Evolutionary conservation across 805 yeast genomes (phyloP), one percentile per base, ranked within the genome.

Genomic region (Sugiyamaella boreocaroliniensis): DNA sequence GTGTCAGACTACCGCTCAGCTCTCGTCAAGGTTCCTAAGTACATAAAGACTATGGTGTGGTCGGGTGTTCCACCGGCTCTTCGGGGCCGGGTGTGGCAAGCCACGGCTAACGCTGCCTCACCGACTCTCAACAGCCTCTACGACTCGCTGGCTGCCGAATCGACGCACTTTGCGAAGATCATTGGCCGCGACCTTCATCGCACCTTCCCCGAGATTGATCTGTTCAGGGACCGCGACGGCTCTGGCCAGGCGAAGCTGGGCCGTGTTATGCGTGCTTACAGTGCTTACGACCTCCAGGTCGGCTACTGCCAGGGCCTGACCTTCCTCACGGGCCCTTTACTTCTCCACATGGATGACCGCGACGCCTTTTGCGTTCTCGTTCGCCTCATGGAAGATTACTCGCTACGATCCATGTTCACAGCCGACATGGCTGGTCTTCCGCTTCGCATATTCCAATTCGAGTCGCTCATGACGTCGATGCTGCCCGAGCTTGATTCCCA

Each of bases 271-370:
- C 79, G 82, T 52, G 86, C 84, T 0, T 82, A 78, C 59, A 79
- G 82, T 47, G 78, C 81, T 57, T 82, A 79, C 61, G 86, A 82
- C 65, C 74, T 75, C 49, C 83, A 81, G 58, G 77, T 82, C 58
- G 87, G 87, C 10, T 82, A 82, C 61, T 82, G 87, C 63, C 87
- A 82, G 64, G 87, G 87, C 6, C 68, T 82, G 16, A 75, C 83
- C 22, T 82, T 82, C 59, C 68, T 82, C 45, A 85, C 81, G 11
- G 85, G 84, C 1, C 80, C 82, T 4, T 67, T 82, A 40, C 71
- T 77, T 54, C 73, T 73, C 60, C 76, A 74, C 52, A 71, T 71
- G 65, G 61, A 61, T 44, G 71, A 68, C 45, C 57, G 72, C 63
- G 63, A 66, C 70, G 59, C 81, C 74, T 15, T 82, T 76, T 66